Percentiles rank a stretch among this genome's conserved stretches.
Conservation (phyloP, 2,329 filamentous ascomycete species). For the Diaporthe sp. region DNA sequence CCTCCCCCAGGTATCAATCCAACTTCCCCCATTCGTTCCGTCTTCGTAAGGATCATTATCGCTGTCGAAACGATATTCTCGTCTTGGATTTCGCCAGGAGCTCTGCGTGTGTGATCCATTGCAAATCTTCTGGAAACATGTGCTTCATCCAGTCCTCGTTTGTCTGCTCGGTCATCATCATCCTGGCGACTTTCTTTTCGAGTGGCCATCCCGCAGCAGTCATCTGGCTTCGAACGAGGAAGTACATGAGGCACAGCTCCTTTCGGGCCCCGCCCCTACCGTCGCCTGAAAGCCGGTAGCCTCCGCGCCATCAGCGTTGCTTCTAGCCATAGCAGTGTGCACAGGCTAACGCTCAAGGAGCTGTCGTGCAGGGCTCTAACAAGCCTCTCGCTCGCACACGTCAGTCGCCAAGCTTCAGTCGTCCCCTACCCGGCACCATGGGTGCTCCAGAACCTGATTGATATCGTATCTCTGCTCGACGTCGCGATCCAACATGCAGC, state of each 20-base stretch:
- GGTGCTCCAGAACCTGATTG: slow-evolving; percentile 86
- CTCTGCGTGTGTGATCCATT: background rate
- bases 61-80: background rate
- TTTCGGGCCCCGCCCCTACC: too few relatives aligned
- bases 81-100: background rate
- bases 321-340: background rate
- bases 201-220: background rate
- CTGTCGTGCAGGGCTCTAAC: background rate
- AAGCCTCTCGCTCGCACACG: background rate
- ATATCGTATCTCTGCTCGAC: slow-evolving; percentile 88
- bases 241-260: background rate
- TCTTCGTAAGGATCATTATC: slow-evolving; percentile 6
- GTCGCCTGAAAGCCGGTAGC: background rate
- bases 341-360: background rate
- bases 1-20: slow-evolving; percentile 11
- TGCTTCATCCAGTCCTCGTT: background rate
- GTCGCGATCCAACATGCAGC: slow-evolving; percentile 92
- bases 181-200: background rate
- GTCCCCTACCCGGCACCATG: slow-evolving; percentile 72
- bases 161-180: background rate
- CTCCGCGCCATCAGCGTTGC: background rate
- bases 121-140: background rate
- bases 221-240: background rate
- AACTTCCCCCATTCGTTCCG: background rate
- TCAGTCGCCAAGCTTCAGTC: slow-evolving; percentile 5